phyloP scores from a whole-genome alignment of 2,329 filamentous ascomycete species.

The Trichoderma sp. region DNA sequence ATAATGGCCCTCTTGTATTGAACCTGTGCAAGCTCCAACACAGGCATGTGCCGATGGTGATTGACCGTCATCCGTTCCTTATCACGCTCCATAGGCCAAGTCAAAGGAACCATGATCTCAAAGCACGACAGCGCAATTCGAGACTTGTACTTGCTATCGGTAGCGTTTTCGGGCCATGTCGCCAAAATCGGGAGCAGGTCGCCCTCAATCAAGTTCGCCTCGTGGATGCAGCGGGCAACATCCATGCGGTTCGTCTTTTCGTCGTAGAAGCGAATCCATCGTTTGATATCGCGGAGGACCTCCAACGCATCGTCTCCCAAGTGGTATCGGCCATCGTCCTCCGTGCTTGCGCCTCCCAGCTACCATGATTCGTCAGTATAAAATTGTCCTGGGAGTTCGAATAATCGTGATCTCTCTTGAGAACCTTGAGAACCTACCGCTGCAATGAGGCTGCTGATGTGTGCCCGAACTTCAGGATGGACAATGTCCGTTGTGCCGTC shows the following conservation, averaged over 20 bases:
- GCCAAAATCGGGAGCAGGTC: constrained; percentile 89
- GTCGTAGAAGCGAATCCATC: constrained; percentile 94
- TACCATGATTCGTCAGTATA: constrained; percentile 38
- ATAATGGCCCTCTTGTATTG: constrained; percentile 87
- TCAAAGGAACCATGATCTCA: constrained; percentile 87
- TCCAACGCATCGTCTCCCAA: constrained; percentile 92
- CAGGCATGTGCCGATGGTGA: constrained; percentile 87
- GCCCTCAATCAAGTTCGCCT: constrained; percentile 86
- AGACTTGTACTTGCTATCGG: constrained; percentile 71
- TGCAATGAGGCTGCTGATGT: constrained; percentile 90
- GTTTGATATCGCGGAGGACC: constrained; percentile 87
- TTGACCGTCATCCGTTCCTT: constrained; percentile 83
- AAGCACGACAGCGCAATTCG: constrained; percentile 81
- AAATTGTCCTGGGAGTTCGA: neutral
- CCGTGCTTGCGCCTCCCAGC: constrained; percentile 80
- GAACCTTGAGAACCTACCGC: constrained; percentile 67
- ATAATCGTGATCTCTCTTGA: constrained; percentile 26
- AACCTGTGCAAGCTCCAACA: constrained; percentile 82
- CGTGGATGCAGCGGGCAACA: constrained; percentile 86
- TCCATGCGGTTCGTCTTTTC: constrained; percentile 92
- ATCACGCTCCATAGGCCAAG: constrained; percentile 86
- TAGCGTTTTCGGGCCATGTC: constrained; percentile 71
- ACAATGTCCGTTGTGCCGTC: constrained; percentile 61
- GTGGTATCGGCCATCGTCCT: constrained; percentile 78
- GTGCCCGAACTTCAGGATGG: constrained; percentile 87